phyloP scores from a whole-genome alignment of 495 filamentous ascomycete genomes.

The Cladorrhinum samala region DNA sequence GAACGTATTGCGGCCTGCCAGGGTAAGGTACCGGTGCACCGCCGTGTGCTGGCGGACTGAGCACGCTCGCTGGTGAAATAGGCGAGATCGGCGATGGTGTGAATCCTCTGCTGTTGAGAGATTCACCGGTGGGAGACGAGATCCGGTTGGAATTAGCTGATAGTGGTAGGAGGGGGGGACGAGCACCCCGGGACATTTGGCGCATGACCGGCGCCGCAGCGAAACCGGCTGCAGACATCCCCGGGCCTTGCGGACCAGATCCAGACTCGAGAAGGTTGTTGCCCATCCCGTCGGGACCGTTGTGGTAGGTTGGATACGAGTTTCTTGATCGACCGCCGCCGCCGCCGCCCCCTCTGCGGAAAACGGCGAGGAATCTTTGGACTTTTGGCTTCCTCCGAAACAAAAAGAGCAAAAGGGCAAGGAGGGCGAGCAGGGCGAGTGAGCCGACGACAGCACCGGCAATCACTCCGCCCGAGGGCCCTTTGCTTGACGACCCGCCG shows the following conservation, averaged over 20 bases:
- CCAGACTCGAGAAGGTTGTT: conserved; percentile 3
- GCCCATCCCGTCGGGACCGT: conserved; percentile 6
- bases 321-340: too few species aligned
- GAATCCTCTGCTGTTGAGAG: conserved; percentile 2
- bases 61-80: background rate
- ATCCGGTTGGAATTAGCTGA: background rate
- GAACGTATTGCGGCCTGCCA: background rate
- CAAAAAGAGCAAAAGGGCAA: conserved; percentile 9
- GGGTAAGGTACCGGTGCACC: background rate
- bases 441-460: conserved; percentile 11
- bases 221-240: background rate
- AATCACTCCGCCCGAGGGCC: conserved; percentile 5
- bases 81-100: conserved; percentile 12
- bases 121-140: conserved; percentile 5
- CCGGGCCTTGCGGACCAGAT: background rate
- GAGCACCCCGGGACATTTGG: background rate
- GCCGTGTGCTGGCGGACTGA: background rate
- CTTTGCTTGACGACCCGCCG: background rate
- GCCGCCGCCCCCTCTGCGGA: background rate
- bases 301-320: background rate
- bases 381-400: conserved; percentile 6
- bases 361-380: conserved; percentile 4
- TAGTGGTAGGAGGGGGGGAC: background rate
- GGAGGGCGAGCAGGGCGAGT: conserved; percentile 7
- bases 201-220: conserved; percentile 7